A percentile compares a stretch with the other conserved stretches of the same genome.
These are phyloP conservation scores for Candida chilensis DNA, from an alignment of 805 yeast genomes.

Conservation along the genomic window DNA sequence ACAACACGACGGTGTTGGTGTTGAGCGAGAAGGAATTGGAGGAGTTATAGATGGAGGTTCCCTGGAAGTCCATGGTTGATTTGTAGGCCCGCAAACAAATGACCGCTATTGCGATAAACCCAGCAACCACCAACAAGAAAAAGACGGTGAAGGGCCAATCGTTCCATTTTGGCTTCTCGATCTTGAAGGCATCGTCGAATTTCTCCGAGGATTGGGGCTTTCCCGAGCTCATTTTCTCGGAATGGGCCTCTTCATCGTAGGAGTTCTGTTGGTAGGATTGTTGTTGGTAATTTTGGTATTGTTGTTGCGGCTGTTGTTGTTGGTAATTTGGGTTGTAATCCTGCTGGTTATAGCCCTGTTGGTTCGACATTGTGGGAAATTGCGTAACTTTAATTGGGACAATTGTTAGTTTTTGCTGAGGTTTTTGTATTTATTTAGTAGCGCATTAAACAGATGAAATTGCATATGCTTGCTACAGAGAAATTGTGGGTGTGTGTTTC, in stretches of 20 bases:
- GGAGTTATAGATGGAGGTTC: slow-evolving; percentile 52
- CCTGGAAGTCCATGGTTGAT: slow-evolving; percentile 42
- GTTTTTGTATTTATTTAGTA: no score
- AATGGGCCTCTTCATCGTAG: neutral
- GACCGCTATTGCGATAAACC: slow-evolving; percentile 64
- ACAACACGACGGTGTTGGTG: slow-evolving; percentile 65
- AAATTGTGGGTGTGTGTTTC: no score
- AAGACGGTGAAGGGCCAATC: slow-evolving; percentile 67
- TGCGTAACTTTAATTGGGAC: no score
- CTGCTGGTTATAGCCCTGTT: no score
- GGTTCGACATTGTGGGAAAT: no score
- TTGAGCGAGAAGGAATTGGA: slow-evolving; percentile 53
- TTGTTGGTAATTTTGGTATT: no score
- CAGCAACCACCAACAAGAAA: slow-evolving; percentile 36
- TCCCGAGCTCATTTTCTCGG: slow-evolving; percentile 6
- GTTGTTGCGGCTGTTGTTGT: neutral
- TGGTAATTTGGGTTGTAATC: neutral
- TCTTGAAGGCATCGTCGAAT: slow-evolving; percentile 63
- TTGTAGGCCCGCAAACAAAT: slow-evolving; percentile 61
- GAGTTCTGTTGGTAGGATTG: neutral
- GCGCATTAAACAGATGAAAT: no score
- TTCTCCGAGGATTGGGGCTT: slow-evolving; percentile 25
- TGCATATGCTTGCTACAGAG: no score
- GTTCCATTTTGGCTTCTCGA: slow-evolving; percentile 53
- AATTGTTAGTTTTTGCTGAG: no score